Evolutionary conservation across 2,329 filamentous ascomycete species (phyloP), one percentile per base, ranked within the genome.

Genomic region (Claviceps pazoutovae): DNA sequence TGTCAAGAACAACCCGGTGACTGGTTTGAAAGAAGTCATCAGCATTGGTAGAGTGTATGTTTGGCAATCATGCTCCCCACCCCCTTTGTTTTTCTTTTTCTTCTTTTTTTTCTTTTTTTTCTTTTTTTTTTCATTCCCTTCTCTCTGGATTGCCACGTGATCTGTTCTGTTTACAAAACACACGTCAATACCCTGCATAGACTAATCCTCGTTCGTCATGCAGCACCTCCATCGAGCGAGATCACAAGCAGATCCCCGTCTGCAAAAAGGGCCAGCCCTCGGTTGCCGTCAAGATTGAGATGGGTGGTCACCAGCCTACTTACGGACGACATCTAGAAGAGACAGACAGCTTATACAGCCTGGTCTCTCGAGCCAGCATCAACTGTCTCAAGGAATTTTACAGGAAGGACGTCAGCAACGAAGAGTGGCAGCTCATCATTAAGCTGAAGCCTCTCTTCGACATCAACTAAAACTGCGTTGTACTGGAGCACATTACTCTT

Each of bases 221-320:
- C 11, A 95, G 90, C n/a, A 87, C 87, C 52, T 90, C 86, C 2
- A 98, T 98, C 64, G 91, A 98, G 70, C 84, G 94, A 65, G 94
- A 98, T 60, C 93, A 98, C 79, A 98, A 98, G 74, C 82, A 93
- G 57, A 84, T 98, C 58, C 79, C 77, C 9, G 77, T 95, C 53
- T 95, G 88, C 74, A 98, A 98, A 71, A 91, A 89, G 72, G 91
- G 91, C 50, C 87, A 95, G 64, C 93, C 94, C n/a, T 94, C 89
- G 1, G 94, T 98, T 9, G 93, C 93, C 19, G 77, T 98, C 74
- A 98, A 98, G 77, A 94, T 98, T 62, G 94, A 98, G 72, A 84
- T 83, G 80, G 91, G 89, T 51, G 72, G 83, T 53, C 88, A 91
- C 66, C 93, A 98, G 73, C 94, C 93, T 16, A 80, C 85, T 54